Percentiles rank a stretch among this genome's conserved stretches.
phyloP scores from a whole-genome alignment of 345 rosid genomes.

The Populus davidiana region DNA sequence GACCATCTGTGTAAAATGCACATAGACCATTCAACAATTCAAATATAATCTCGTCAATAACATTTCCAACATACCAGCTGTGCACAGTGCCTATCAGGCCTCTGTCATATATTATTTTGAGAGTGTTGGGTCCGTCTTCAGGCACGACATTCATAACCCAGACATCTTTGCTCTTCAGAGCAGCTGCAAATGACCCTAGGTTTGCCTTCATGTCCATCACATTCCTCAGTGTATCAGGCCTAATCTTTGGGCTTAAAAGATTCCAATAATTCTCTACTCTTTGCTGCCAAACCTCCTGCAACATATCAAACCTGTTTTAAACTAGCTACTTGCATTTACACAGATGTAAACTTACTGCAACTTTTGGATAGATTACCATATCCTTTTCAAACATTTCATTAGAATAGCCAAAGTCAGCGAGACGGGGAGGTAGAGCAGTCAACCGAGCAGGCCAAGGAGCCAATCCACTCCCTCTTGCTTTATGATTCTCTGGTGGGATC shows the following conservation, averaged over 20 bases:
- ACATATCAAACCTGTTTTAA: not conserved
- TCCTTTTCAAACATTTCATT: constrained; percentile 79
- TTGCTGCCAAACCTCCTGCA: constrained; percentile 70
- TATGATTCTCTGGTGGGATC: constrained; percentile 5
- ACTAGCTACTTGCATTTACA: constrained; percentile 10
- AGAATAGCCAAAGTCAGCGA: constrained; percentile 87
- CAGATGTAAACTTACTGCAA: not conserved
- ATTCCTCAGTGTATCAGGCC: constrained; percentile 69
- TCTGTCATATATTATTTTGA: constrained; percentile 79
- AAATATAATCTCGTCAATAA: not conserved
- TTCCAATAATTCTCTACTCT: constrained; percentile 83
- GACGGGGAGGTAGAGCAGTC: constrained; percentile 80
- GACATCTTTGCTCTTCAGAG: constrained; percentile 70
- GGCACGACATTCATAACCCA: constrained; percentile 94
- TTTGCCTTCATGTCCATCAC: constrained; percentile 98
- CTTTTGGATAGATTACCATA: constrained; percentile 41
- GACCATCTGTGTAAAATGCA: too few relatives aligned
- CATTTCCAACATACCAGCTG: constrained; percentile 56
- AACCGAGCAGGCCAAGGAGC: constrained; percentile 97
- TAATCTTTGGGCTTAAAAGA: constrained; percentile 66
- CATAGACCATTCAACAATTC: not conserved
- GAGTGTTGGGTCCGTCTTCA: constrained; percentile 75
- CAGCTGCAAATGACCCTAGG: constrained; percentile 91
- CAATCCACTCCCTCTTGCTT: constrained; percentile 77
- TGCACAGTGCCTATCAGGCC: constrained; percentile 77